phyloP scores from a whole-genome alignment of 768 basidiomycete species.

The Gymnopilus dilepis region DNA sequence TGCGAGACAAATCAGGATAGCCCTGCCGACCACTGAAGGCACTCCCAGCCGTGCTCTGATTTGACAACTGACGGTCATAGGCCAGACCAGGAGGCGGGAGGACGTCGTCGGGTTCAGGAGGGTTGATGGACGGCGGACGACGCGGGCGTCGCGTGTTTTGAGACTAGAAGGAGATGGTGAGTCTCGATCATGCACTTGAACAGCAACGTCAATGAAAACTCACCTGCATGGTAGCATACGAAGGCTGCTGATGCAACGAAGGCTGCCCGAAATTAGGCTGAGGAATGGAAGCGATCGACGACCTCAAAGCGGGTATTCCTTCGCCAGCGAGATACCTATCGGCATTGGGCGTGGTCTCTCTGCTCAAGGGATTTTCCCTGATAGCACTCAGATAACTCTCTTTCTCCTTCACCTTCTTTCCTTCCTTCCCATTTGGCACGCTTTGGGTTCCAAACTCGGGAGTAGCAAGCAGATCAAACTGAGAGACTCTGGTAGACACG shows the following conservation, averaged over 20 bases:
- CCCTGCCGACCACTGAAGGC: background rate
- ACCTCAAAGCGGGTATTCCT: slow-evolving; percentile 14
- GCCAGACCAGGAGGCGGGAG: slow-evolving; percentile 25
- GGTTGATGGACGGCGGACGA: slow-evolving; percentile 26
- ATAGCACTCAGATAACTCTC: slow-evolving; percentile 41
- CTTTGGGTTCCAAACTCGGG: slow-evolving; percentile 31
- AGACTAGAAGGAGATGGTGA: background rate
- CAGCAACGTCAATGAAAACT: slow-evolving; percentile 5
- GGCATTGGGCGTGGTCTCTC: slow-evolving; percentile 32
- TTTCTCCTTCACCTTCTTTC: slow-evolving; percentile 31
- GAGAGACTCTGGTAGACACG: slow-evolving; percentile 40
- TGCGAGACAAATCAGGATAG: slow-evolving; percentile 22
- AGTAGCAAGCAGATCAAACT: slow-evolving; percentile 39
- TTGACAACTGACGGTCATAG: slow-evolving; percentile 19
- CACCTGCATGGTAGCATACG: slow-evolving; percentile 25
- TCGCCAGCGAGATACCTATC: slow-evolving; percentile 20
- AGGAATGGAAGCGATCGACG: slow-evolving; percentile 19
- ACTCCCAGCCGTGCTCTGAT: slow-evolving; percentile 1
- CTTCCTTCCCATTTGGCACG: slow-evolving; percentile 29
- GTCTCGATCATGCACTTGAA: background rate
- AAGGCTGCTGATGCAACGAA: slow-evolving; percentile 22
- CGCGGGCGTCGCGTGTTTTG: slow-evolving; percentile 22
- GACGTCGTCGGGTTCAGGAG: slow-evolving; percentile 26
- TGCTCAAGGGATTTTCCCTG: slow-evolving; percentile 43
- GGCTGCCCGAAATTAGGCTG: slow-evolving; percentile 25